These are phyloP conservation scores for Cruciata laevipes DNA, from an alignment of 257 asterid genomes.

Conservation along the genomic window DNA sequence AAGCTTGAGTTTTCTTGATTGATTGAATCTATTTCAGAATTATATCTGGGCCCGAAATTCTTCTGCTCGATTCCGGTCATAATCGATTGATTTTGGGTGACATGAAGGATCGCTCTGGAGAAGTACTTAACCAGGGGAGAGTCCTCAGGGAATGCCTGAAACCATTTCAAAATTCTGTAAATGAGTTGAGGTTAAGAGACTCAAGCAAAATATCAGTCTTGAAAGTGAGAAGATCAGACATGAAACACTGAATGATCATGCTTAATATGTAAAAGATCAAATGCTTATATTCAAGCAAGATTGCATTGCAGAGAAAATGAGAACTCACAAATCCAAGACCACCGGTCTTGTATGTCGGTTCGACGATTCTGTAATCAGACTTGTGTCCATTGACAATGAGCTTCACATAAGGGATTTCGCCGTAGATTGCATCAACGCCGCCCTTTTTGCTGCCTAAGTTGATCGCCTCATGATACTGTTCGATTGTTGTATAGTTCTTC, in stretches of 20 bases:
- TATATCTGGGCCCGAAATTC: constrained; percentile 40
- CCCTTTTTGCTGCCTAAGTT: constrained; percentile 37
- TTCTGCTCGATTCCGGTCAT: constrained; percentile 26
- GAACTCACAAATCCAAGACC: constrained; percentile 58
- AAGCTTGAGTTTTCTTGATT: constrained; percentile 39
- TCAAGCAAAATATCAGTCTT: no score
- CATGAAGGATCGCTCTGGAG: constrained; percentile 43
- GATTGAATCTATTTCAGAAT: constrained; percentile 39
- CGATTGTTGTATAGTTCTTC: constrained; percentile 21
- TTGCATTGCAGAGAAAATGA: neutral
- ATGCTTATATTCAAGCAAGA: no score
- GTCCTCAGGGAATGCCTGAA: constrained; percentile 37
- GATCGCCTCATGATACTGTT: constrained; percentile 32
- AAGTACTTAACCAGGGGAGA: constrained; percentile 30
- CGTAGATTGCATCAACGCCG: constrained; percentile 51
- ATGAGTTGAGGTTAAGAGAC: neutral
- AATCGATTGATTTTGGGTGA: constrained; percentile 29
- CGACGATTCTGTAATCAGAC: constrained; percentile 39
- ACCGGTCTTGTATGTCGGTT: constrained; percentile 38
- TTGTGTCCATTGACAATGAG: constrained; percentile 31
- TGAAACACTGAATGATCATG: no score
- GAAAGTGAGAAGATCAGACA: no score
- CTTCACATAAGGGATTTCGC: constrained; percentile 54
- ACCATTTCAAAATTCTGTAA: neutral
- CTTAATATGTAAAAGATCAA: no score